Conservation (phyloP, 331 rosid species). For the Acacia pycnantha region DNA sequence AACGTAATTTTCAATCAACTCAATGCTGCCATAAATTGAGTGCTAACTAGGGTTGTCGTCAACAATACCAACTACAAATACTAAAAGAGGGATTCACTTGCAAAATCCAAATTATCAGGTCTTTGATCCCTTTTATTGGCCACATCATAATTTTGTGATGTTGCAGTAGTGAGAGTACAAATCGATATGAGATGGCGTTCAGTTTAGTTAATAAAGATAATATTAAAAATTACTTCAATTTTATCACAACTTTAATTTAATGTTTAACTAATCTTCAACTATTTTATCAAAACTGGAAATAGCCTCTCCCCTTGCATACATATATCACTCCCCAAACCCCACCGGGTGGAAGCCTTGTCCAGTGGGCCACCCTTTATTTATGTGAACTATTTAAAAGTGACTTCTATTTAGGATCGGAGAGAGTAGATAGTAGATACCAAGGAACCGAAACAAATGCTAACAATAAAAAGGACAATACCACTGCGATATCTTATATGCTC, state of each 20-base stretch:
- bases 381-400: background rate
- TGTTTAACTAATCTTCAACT: too few species aligned
- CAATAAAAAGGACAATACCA: slow-evolving; percentile 51
- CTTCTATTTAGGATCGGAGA: background rate
- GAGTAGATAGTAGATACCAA: background rate
- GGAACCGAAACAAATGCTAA: background rate
- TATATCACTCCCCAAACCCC: too few species aligned
- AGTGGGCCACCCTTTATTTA: too few species aligned
- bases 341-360: too few species aligned
- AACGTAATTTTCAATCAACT: background rate
- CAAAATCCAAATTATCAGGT: slow-evolving; percentile 2
- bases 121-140: background rate
- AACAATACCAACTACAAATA: background rate
- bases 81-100: background rate
- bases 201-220: background rate
- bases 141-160: background rate
- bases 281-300: too few species aligned
- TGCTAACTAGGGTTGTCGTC: background rate
- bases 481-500: slow-evolving; percentile 82
- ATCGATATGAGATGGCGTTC: background rate
- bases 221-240: background rate
- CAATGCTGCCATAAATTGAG: background rate
- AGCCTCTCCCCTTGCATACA: too few species aligned
- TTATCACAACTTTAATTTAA: background rate
- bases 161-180: background rate